Base-by-base conservation (phyloP, 2,329 filamentous ascomycete genomes). In the Hypoxylon sp. region DNA sequence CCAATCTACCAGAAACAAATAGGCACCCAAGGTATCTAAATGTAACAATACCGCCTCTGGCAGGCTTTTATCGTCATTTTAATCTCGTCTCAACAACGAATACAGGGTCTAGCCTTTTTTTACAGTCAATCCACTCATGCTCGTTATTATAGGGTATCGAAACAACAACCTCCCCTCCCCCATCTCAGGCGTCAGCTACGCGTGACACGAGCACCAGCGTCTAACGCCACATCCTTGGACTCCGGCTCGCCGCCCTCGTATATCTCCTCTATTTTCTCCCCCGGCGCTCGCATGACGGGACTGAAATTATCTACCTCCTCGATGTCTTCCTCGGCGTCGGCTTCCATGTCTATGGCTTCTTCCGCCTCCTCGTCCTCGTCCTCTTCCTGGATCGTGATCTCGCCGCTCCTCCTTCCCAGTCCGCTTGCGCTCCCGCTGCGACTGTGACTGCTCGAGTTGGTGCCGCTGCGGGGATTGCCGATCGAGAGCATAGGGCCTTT, bases 401-500 rank as follows among this genome's bases (percentile, higher is more conserved):
- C 91, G 7, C 88, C 89, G 56, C 90, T 93, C 22, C 88, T 80
- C 26, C 91, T 81, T 0, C 90, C 90, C 52, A 89, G 77, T 0
- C 84, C 85, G 22, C 81, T 86, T 2, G 87, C 85, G 70, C 90
- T 93, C 1, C 85, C 85, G 77, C 81, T 89, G 59, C 84, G 82
- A 64, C 78, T 83, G 57, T 84, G 78, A 28, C 75, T 74, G 0
- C 72, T 77, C 11, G 75, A 76, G 17, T 57, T 70, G 15, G 72
- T 70, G 41, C 78, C 70, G 50, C 75, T 70, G 26, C 77, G 72
- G 44, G 77, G 55, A 47, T 56, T 69, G 11, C 81, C 82, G 48
- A 89, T 80, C 67, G 85, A 85, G 28, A 90, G 79, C 77, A 88
- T 88, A 0, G 92, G 92, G 0, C 92, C 92, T 75, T 94, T 94